Percentiles rank a stretch among this genome's conserved stretches.
Evolutionary conservation across 1,139 yeast species (phyloP).

Genomic region (Kurtzmaniella quercitrusa): DNA sequence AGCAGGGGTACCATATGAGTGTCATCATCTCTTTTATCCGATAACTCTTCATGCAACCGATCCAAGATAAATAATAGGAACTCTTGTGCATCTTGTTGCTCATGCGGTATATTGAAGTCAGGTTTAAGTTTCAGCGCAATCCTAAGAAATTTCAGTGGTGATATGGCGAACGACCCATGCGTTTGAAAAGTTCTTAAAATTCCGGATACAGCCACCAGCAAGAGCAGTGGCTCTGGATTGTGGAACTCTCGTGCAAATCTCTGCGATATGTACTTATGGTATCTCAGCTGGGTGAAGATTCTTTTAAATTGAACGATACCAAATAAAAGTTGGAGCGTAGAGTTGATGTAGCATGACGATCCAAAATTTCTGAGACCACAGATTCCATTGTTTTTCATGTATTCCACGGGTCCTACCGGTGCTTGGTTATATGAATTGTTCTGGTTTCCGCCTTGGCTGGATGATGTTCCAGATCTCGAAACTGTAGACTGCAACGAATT

Average conservation of each 20-base stretch:
- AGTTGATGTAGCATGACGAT: slow-evolving; percentile 70
- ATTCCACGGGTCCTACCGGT: slow-evolving; percentile 6
- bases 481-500: too few species aligned
- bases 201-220: slow-evolving; percentile 46
- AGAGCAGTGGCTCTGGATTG: slow-evolving; percentile 29
- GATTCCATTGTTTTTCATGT: slow-evolving; percentile 43
- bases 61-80: slow-evolving; percentile 64
- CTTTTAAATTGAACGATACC: slow-evolving; percentile 45
- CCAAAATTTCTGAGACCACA: slow-evolving; percentile 71
- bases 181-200: slow-evolving; percentile 40
- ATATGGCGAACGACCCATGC: slow-evolving; percentile 59
- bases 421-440: slow-evolving; percentile 27
- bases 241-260: slow-evolving; percentile 19
- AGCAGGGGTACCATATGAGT: background rate
- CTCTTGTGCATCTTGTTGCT: slow-evolving; percentile 80
- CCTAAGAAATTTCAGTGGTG: slow-evolving; percentile 61
- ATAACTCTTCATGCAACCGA: slow-evolving; percentile 64
- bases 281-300: slow-evolving; percentile 39
- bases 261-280: slow-evolving; percentile 36
- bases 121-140: slow-evolving; percentile 55
- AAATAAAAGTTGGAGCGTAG: slow-evolving; percentile 62
- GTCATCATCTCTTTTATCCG: slow-evolving; percentile 25
- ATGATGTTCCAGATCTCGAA: slow-evolving; percentile 15
- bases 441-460: slow-evolving; percentile 17
- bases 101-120: slow-evolving; percentile 61